Conservation (phyloP, 2,329 filamentous ascomycete species). For the Alternaria dauci region DNA sequence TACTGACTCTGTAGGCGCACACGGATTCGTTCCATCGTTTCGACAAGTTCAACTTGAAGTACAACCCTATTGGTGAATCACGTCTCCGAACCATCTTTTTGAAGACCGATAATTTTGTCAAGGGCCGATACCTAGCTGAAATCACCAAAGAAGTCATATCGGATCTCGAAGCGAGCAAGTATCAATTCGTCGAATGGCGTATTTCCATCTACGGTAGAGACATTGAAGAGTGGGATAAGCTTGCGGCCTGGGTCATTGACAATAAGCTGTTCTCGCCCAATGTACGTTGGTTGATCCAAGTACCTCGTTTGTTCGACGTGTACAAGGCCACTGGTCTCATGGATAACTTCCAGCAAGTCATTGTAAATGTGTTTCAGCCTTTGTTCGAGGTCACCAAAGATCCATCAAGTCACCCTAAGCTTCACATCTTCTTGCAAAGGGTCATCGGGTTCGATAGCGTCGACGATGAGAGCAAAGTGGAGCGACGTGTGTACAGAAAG, state of each 20-base stretch:
- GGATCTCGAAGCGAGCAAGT: slow-evolving; percentile 97
- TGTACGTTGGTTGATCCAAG: slow-evolving; percentile 94
- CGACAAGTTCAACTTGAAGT: slow-evolving; percentile 99
- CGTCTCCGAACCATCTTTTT: slow-evolving; percentile 96
- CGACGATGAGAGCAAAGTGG: slow-evolving; percentile 96
- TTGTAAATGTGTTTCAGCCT: slow-evolving; percentile 91
- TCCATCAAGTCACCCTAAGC: slow-evolving; percentile 84
- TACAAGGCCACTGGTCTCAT: slow-evolving; percentile 91
- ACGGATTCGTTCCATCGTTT: slow-evolving; percentile 98
- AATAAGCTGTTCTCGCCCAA: slow-evolving; percentile 99
- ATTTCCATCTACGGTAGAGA: slow-evolving; percentile 96
- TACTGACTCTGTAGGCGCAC: slow-evolving; percentile 70
- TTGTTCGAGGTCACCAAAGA: slow-evolving; percentile 93
- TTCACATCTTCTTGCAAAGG: slow-evolving; percentile 92
- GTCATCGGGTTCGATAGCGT: slow-evolving; percentile 98
- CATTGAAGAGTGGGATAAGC: slow-evolving; percentile 95
- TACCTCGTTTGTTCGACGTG: slow-evolving; percentile 92
- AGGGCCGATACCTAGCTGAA: slow-evolving; percentile 93
- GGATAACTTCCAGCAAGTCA: slow-evolving; percentile 87
- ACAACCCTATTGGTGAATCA: slow-evolving; percentile 96
- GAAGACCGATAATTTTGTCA: slow-evolving; percentile 98
- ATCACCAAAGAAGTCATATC: slow-evolving; percentile 98
- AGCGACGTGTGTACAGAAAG: slow-evolving; percentile 92
- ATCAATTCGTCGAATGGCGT: slow-evolving; percentile 99
- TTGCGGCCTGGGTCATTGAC: slow-evolving; percentile 96